phyloP scores from a whole-genome alignment of 305 asterid species.

The Fraxinus platypoda region DNA sequence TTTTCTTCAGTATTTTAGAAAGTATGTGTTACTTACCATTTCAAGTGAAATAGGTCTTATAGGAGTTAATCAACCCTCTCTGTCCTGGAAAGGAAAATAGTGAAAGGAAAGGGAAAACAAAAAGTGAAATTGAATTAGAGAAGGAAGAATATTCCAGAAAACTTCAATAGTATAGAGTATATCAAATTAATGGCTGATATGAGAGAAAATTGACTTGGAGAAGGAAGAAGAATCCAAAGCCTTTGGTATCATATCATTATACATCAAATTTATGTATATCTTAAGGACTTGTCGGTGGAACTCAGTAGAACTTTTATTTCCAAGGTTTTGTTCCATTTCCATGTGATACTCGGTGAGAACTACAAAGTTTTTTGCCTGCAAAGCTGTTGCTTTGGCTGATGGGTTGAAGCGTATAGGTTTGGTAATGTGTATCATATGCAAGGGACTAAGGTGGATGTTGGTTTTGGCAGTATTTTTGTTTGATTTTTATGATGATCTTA shows the following conservation, averaged over 20 bases:
- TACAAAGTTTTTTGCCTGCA: not conserved
- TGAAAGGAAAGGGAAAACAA: not conserved
- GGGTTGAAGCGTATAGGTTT: not conserved
- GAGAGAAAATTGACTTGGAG: not conserved
- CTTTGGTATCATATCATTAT: not conserved
- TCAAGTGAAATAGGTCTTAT: not conserved
- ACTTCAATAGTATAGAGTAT: not conserved
- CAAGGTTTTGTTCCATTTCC: not conserved
- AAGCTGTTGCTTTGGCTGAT: not conserved
- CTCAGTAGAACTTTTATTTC: not conserved
- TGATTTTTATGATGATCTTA: not conserved
- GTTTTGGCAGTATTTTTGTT: not conserved
- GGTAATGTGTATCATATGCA: not conserved
- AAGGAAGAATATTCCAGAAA: not conserved
- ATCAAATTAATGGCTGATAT: not conserved
- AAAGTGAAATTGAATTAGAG: not conserved
- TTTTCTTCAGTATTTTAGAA: not conserved
- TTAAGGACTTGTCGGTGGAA: not conserved
- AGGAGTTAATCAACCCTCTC: not conserved
- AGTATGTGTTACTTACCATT: not conserved
- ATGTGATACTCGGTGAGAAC: not conserved
- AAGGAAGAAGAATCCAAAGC: not conserved
- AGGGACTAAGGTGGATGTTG: not conserved
- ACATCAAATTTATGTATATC: not conserved
- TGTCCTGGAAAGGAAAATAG: not conserved